Evolutionary conservation across 768 basidiomycete genomes (phyloP), one percentile per base, ranked within the genome.

Genomic region (Suillus subalutaceus): DNA sequence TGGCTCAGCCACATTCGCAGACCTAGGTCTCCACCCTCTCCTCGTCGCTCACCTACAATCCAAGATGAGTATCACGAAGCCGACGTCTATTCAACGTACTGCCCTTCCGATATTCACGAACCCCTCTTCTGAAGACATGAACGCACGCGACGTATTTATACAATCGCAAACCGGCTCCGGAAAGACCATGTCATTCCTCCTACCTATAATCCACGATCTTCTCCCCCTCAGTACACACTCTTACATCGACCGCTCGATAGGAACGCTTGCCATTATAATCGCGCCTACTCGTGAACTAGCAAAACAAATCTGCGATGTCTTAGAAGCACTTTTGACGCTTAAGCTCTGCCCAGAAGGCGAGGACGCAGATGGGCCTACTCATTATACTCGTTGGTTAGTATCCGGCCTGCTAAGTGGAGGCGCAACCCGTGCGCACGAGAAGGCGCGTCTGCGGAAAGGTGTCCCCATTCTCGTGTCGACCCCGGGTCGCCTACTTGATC

Each of bases 151-250:
- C 77, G 86, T 92, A 16, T 96, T 97, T 77, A 93, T 98, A 64
- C 96, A 97, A 77, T 93, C 95, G 15, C 96, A 98, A 75, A 98
- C 97, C 9, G 97, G 97, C 64, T 98, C 96, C 0, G 97, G 97
- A 73, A 99, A 98, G 80, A 98, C 96, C 0, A 80, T 98, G 30
- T 87, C 96, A 4, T 99, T 93, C 81, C 86, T 99, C 30, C 87
- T 99, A 13, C 97, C 97, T 35, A 94, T 99, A 76, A 86, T 99
- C 53, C 94, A 98, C 68, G 95, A 97, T 76, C 90, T 99, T 63
- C 85, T 99, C 43, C 94, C 95, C 1, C 84, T 98, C 59, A 92
- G 93, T 64, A 88, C 89, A 15, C 84, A 89, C n/a, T 96, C 94
- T 4, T 97, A 93, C 73, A 97, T 98, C 70, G 95, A 97, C 77